Conservation (phyloP, 1,284 basidiomycete genomes). For the Trametes pubescens region DNA sequence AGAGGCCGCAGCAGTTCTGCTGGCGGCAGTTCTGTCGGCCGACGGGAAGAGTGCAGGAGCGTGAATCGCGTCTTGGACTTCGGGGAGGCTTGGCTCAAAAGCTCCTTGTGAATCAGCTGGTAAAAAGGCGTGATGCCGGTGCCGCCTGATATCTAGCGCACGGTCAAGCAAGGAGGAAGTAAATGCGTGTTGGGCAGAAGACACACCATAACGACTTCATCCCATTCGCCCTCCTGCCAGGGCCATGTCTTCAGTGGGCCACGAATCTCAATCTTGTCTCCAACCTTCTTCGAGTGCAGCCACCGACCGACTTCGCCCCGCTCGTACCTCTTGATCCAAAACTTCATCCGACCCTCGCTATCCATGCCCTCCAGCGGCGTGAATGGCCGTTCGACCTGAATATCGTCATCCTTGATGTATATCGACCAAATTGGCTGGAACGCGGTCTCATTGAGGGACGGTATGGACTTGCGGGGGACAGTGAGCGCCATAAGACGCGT, state of each 20-base stretch:
- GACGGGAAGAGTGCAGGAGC: slow-evolving; percentile 73
- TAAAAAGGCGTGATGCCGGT: slow-evolving; percentile 86
- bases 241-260: slow-evolving; percentile 79
- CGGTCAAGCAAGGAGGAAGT: slow-evolving; percentile 7
- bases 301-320: slow-evolving; percentile 85
- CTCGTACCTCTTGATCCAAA: slow-evolving; percentile 84
- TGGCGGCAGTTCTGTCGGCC: slow-evolving; percentile 72
- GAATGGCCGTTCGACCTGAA: slow-evolving; percentile 89
- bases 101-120: slow-evolving; percentile 57
- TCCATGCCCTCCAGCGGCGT: slow-evolving; percentile 80
- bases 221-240: slow-evolving; percentile 70
- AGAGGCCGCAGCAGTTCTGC: slow-evolving; percentile 61
- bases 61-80: slow-evolving; percentile 62
- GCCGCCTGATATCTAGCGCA: slow-evolving; percentile 77
- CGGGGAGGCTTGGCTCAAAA: slow-evolving; percentile 52
- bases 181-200: background rate
- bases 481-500: slow-evolving; percentile 62
- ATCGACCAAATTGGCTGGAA: slow-evolving; percentile 73
- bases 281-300: slow-evolving; percentile 74
- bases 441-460: slow-evolving; percentile 34
- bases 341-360: slow-evolving; percentile 63
- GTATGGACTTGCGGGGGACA: slow-evolving; percentile 56
- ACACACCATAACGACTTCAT: slow-evolving; percentile 81
- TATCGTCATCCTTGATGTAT: slow-evolving; percentile 85
- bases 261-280: slow-evolving; percentile 77